Evolutionary conservation across 768 basidiomycete species (phyloP).

Genomic region (Pleurotus djamor): DNA sequence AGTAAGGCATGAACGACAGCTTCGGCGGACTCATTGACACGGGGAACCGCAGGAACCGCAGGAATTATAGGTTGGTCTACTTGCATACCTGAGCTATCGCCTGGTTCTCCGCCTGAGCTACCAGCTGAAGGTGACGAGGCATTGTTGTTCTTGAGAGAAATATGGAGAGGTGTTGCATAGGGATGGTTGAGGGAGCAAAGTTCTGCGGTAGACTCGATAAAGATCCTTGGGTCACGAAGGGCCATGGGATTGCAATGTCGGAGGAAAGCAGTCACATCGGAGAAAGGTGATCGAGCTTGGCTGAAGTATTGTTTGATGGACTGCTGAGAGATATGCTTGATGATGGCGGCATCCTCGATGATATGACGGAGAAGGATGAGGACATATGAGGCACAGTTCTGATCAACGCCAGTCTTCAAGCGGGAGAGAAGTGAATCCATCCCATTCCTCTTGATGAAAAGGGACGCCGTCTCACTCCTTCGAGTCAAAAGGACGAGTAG

Average conservation of each 20-base stretch:
- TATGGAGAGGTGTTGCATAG: slow-evolving; percentile 50
- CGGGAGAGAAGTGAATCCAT: slow-evolving; percentile 63
- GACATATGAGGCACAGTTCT: slow-evolving; percentile 79
- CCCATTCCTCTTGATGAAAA: slow-evolving; percentile 70
- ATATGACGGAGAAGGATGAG: slow-evolving; percentile 90
- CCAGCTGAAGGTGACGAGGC: slow-evolving; percentile 20
- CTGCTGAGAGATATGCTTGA: slow-evolving; percentile 76
- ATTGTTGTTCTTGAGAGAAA: slow-evolving; percentile 45
- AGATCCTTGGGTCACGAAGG: slow-evolving; percentile 73
- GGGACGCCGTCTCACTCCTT: slow-evolving; percentile 58
- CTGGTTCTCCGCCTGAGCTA: slow-evolving; percentile 16
- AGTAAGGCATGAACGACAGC: slow-evolving; percentile 69
- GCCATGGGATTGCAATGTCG: slow-evolving; percentile 77
- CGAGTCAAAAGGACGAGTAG: slow-evolving; percentile 84
- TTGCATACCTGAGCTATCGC: slow-evolving; percentile 51
- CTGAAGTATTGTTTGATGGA: slow-evolving; percentile 81
- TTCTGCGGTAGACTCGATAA: slow-evolving; percentile 70
- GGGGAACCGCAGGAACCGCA: slow-evolving; percentile 10
- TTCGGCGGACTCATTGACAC: slow-evolving; percentile 47
- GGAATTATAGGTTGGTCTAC: slow-evolving; percentile 37
- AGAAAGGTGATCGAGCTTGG: slow-evolving; percentile 61
- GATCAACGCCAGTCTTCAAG: slow-evolving; percentile 57
- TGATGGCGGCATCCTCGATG: slow-evolving; percentile 68
- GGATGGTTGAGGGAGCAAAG: slow-evolving; percentile 75
- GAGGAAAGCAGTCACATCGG: slow-evolving; percentile 73